Evolutionary conservation across 352 stramenopile species (phyloP).

Genomic region (Globisporangium cylindrosporum): DNA sequence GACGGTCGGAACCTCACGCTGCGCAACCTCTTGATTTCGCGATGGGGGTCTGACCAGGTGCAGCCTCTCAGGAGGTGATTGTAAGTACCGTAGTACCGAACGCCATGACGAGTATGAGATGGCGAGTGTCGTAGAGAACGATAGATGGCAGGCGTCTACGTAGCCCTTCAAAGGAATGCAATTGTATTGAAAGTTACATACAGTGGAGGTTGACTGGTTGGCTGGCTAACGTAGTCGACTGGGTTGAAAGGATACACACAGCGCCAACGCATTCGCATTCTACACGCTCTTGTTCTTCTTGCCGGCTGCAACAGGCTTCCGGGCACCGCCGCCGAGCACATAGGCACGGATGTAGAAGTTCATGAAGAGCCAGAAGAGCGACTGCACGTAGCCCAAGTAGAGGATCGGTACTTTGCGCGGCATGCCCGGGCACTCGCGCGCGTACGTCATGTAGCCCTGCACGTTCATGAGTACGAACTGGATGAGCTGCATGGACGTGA

Average conservation of each 20-base stretch:
- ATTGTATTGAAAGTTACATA: background rate
- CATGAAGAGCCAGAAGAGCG: constrained; percentile 94
- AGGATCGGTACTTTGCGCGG: constrained; percentile 74
- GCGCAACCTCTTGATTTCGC: background rate
- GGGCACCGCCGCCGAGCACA: constrained; percentile 1
- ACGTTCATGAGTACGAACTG: constrained; percentile 91
- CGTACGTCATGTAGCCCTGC: constrained; percentile 70
- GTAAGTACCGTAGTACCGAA: background rate
- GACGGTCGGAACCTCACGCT: background rate
- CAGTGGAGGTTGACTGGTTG: background rate
- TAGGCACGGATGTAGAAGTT: constrained; percentile 92
- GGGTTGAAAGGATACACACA: background rate
- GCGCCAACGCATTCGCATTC: background rate
- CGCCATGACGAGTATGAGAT: background rate
- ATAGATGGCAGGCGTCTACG: background rate
- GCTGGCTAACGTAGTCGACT: background rate
- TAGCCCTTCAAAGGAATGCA: background rate
- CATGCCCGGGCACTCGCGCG: constrained; percentile 87
- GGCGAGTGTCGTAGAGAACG: background rate
- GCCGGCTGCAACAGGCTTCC: background rate
- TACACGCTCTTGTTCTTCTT: constrained; percentile 4
- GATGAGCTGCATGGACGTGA: constrained; percentile 95
- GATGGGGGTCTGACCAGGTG: background rate
- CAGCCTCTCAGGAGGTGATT: background rate
- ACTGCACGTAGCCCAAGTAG: constrained; percentile 96